phyloP scores from a whole-genome alignment of 2,329 filamentous ascomycete species.

The Fusarium musae region DNA sequence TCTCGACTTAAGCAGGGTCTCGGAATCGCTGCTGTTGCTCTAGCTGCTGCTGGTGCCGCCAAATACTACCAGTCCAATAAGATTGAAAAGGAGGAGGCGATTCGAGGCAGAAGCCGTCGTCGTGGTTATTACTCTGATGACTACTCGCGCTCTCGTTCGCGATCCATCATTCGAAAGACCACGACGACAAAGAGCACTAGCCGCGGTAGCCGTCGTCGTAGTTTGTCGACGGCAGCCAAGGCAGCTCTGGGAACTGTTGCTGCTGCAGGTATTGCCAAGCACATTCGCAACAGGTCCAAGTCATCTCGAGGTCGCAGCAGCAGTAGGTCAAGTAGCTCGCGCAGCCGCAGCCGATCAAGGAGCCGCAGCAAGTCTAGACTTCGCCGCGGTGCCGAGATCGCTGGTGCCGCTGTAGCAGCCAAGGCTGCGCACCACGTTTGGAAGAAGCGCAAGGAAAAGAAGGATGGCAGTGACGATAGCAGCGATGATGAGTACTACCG shows the following conservation, averaged over 20 bases:
- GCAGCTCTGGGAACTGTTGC: constrained; percentile 68
- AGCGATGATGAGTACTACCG: constrained; percentile 52
- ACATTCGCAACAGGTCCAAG: constrained; percentile 65
- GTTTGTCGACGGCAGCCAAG: constrained; percentile 63
- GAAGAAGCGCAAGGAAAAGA: constrained; percentile 70
- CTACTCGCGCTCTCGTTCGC: constrained; percentile 57
- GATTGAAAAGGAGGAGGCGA: constrained; percentile 67
- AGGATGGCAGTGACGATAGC: constrained; percentile 55
- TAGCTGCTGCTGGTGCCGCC: constrained; percentile 72
- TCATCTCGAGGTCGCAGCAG: constrained; percentile 46
- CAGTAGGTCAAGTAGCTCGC: constrained; percentile 40
- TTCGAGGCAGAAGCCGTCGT: constrained; percentile 65
- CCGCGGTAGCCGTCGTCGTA: constrained; percentile 55
- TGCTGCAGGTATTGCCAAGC: constrained; percentile 67
- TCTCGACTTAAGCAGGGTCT: constrained; percentile 69
- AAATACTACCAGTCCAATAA: constrained; percentile 72
- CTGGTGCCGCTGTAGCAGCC: constrained; percentile 68
- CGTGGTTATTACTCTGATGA: constrained; percentile 55
- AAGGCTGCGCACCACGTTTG: constrained; percentile 71
- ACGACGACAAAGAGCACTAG: constrained; percentile 52
- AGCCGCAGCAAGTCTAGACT: constrained; percentile 59
- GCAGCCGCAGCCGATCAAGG: constrained; percentile 32
- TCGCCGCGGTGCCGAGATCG: constrained; percentile 68
- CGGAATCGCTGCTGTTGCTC: constrained; percentile 70
- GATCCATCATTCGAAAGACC: constrained; percentile 49